These are phyloP conservation scores for Hypoxylon fuscum DNA, from an alignment of 495 filamentous ascomycete genomes.

Conservation along the genomic window DNA sequence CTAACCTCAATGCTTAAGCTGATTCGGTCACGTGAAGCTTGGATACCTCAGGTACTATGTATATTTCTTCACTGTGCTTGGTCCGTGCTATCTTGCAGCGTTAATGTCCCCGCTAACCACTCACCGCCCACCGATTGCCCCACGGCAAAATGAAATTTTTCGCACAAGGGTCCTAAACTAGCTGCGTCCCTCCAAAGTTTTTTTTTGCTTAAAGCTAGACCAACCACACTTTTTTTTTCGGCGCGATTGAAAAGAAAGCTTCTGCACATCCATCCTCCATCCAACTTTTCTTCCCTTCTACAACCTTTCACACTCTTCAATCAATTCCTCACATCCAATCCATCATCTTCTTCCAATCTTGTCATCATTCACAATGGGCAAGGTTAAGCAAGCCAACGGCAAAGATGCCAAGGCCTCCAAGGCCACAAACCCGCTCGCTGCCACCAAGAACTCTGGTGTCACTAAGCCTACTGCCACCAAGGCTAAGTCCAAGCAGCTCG, in stretches of 20 bases:
- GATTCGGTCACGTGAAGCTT: constrained; percentile 12
- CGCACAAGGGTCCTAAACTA: constrained; percentile 13
- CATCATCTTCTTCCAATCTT: constrained; percentile 15
- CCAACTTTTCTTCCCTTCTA: constrained; percentile 24
- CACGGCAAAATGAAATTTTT: constrained; percentile 46
- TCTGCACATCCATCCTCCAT: constrained; percentile 15
- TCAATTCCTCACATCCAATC: constrained; percentile 24
- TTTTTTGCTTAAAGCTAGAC: constrained; percentile 28
- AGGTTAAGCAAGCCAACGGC: constrained; percentile 62
- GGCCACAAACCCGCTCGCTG: constrained; percentile 47
- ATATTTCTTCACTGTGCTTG: too few relatives aligned
- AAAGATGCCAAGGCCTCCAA: constrained; percentile 50
- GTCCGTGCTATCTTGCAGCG: too few relatives aligned
- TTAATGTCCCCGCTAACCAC: constrained; percentile 5
- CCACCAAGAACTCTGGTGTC: constrained; percentile 50
- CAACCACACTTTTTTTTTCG: constrained; percentile 26
- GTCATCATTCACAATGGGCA: constrained; percentile 64
- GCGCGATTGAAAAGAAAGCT: constrained; percentile 36
- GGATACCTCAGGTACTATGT: not conserved
- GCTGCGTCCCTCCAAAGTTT: constrained; percentile 37
- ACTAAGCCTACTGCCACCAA: constrained; percentile 57
- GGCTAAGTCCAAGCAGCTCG: constrained; percentile 63
- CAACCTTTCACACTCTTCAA: constrained; percentile 32
- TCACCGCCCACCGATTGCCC: constrained; percentile 42
- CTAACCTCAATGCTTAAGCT: constrained; percentile 11